Base-by-base conservation (phyloP, 2,329 filamentous ascomycete species). In the Ceratocystis cubensis region DNA sequence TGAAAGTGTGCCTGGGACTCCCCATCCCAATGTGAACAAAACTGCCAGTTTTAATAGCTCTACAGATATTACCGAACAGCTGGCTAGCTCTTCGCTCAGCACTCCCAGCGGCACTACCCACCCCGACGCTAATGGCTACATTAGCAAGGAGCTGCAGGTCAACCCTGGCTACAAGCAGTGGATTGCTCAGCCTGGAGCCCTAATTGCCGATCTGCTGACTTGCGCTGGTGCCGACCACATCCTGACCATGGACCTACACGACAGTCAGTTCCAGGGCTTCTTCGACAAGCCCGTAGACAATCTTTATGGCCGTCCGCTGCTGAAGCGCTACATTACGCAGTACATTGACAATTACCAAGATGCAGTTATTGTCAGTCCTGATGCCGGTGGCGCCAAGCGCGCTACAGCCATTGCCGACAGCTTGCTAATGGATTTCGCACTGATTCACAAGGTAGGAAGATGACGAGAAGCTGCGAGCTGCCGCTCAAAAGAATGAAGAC, bases 211-310 rank as follows among this genome's bases (percentile, higher is more conserved):
- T 75, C 84, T 99, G 57, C 81, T 99, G 70, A 96, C 91, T 50
- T 96, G 92, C 77, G 93, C 94, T 70, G 94, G 94, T 70, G 91
- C 94, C 59, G 93, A 99, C 75, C 94, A 97, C 76, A 88, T 96
- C 74, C 96, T 97, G 75, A 96, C 93, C 41, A 95, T 99, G 89
- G 94, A 99, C 74, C 82, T 99, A 64, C 91, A 94, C 75, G 93
- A 96, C 75, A 89, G 91, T 53, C 91, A 99, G 76, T 97, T 97
- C 74, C 94, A 99, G 77, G 94, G 94, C 65, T 99, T 96, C 81
- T 97, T 99, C 74, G 93, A 99, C 74, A 96, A 97, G 67, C 94
- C 94, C 1, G 94, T 99, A 66, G 94, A 99, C 78, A 99, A 99
- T 75, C 82, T 99, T 20, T 97, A 97, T 77, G 93, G 87, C 66